Base-by-base conservation (phyloP, 164 flowering plant species). In the Houttuynia cordata region DNA sequence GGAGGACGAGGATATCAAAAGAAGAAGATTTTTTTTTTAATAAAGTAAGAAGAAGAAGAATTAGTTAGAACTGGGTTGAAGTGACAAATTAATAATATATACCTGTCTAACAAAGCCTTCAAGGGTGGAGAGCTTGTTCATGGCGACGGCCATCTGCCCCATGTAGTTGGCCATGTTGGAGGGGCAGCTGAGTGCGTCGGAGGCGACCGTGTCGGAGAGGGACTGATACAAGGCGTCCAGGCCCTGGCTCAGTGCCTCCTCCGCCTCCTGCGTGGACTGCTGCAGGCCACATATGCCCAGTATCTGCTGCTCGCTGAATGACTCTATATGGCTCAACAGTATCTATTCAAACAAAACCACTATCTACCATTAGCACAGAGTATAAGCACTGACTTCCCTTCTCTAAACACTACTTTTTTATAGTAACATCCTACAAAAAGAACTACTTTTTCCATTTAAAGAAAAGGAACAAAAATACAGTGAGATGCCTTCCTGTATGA, bases 41-140 rank as follows among this genome's bases (percentile, higher is more conserved):
- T n/a, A n/a, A n/a, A n/a, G n/a, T n/a, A n/a, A n/a, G n/a, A n/a
- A n/a, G n/a, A n/a, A n/a, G n/a, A n/a, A n/a, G n/a, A n/a, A n/a
- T n/a, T n/a, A n/a, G n/a, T n/a, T n/a, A n/a, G n/a, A n/a, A n/a
- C n/a, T n/a, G n/a, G n/a, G n/a, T n/a, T n/a, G n/a, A n/a, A n/a
- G n/a, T n/a, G n/a, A n/a, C n/a, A n/a, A n/a, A n/a, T n/a, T n/a
- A n/a, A n/a, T n/a, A n/a, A n/a, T n/a, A n/a, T n/a, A 23, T 63
- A 94, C 99, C 97, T 91, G 97, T 77, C 88, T 74, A 39, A 88
- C 91, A 40, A 94, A 85, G 52, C 82, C 83, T 71, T 94, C 99
- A 21, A 94, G 77, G 51, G 89, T 78, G 59, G 97, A 81, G 69
- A 94, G 88, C 76, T 94, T 88, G 87, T 77, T 91, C 74, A 87